Evolutionary conservation across 2,329 filamentous ascomycete species (phyloP).

Genomic region (Ceratocystis ficicola): DNA sequence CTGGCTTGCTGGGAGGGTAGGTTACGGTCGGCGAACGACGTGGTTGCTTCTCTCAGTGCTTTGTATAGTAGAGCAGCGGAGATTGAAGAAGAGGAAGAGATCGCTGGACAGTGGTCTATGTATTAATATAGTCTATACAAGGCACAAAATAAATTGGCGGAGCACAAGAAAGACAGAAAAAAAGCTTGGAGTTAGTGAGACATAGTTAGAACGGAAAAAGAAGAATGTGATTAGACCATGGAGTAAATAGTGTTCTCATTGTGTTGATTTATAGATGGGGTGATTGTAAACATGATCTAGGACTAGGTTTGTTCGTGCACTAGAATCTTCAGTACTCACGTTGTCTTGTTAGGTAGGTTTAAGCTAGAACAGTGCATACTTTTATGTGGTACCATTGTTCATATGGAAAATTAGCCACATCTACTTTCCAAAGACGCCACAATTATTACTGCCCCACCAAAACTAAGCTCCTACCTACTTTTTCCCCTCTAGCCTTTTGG

Average conservation of each 20-base stretch:
- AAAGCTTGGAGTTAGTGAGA: neutral
- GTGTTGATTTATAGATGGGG: slow-evolving; percentile 22
- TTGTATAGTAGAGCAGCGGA: slow-evolving; percentile 22
- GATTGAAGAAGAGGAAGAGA: slow-evolving; percentile 22
- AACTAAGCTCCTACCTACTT: slow-evolving; percentile 16
- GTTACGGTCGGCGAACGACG: slow-evolving; percentile 20
- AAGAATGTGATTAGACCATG: neutral
- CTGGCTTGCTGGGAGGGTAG: slow-evolving; percentile 27
- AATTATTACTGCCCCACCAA: slow-evolving; percentile 16
- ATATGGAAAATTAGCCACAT: slow-evolving; percentile 14
- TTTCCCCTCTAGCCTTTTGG: slow-evolving; percentile 13
- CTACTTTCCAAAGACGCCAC: slow-evolving; percentile 5
- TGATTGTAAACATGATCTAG: slow-evolving; percentile 21
- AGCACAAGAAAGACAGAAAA: slow-evolving; percentile 1
- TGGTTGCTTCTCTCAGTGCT: slow-evolving; percentile 19
- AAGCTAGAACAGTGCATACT: neutral
- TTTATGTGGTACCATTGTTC: neutral
- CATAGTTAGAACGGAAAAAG: neutral
- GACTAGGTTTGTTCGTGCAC: slow-evolving; percentile 13
- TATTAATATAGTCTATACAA: slow-evolving; percentile 19
- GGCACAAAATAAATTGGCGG: slow-evolving; percentile 15
- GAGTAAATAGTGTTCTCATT: slow-evolving; percentile 15
- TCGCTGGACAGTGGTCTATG: slow-evolving; percentile 23
- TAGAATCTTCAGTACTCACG: slow-evolving; percentile 12
- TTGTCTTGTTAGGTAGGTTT: neutral